A percentile compares a stretch with the other conserved stretches of the same genome.
Evolutionary conservation across 345 rosid genomes (phyloP).

Genomic region (Cardamine occulta): DNA sequence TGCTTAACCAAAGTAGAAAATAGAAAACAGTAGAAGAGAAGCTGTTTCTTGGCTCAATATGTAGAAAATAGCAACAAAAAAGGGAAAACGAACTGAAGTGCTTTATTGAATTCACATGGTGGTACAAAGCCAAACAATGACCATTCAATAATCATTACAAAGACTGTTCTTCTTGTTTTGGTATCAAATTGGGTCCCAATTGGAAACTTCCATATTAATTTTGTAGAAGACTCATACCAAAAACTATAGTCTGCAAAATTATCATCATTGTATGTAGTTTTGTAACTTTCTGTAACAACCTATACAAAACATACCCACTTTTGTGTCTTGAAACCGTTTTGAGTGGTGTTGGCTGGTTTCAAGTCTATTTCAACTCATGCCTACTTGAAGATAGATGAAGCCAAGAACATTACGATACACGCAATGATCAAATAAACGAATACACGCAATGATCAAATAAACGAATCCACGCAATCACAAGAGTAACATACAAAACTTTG

Average conservation of each 20-base stretch:
- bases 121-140: conserved; percentile 39
- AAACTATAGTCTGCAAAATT: conserved; percentile 23
- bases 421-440: background rate
- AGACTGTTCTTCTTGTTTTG: conserved; percentile 39
- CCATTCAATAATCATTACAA: conserved; percentile 32
- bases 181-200: conserved; percentile 39
- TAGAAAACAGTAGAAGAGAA: conserved; percentile 26
- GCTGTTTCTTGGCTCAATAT: conserved; percentile 4
- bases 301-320: conserved; percentile 23
- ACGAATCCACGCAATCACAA: background rate
- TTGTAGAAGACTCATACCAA: conserved; percentile 16
- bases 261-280: conserved; percentile 30
- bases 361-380: conserved; percentile 31
- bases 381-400: conserved; percentile 32
- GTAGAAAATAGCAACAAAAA: conserved; percentile 18
- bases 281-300: conserved; percentile 33
- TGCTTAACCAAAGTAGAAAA: conserved; percentile 3
- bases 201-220: conserved; percentile 30
- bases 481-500: background rate
- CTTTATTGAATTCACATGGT: conserved; percentile 39
- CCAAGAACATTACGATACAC: conserved; percentile 5
- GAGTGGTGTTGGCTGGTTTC: conserved; percentile 38
- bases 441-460: background rate
- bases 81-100: conserved; percentile 28
- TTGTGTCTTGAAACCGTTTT: conserved; percentile 11